Base-by-base conservation (phyloP, 2,329 filamentous ascomycete genomes). In the Amesomyces nigricolor region DNA sequence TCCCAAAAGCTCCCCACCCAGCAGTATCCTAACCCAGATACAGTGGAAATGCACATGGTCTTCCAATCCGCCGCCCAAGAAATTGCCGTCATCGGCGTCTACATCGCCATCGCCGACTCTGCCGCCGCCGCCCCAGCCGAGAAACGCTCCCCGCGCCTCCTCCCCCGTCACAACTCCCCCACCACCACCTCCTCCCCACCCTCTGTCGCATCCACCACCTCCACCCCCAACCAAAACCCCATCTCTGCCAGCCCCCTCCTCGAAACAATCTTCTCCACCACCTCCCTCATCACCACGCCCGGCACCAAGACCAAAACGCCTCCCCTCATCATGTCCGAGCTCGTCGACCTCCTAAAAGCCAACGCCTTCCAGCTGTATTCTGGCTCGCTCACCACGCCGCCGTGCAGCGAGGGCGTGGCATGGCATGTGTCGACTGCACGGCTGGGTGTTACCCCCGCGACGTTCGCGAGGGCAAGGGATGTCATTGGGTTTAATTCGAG, bases 21-120 rank as follows among this genome's bases (percentile, higher is more conserved):
- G 16, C 6, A 9, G 10, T 30, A 19, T n/a, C 29, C 45, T 52
- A 51, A 55, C 54, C 42, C 26, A 10, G 13, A 2, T 32, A 38
- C 63, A 67, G 71, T 80, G 73, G 78, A 80, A 67, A 74, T 77
- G 68, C 82, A 85, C 70, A 80, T 84, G 73, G 81, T 85, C 40
- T 82, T 80, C 65, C 71, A 78, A 64, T 72, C 71, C 13, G 69
- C 72, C 11, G 65, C 63, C 37, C 60, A 66, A 13, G 64, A 74
- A 53, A 70, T 76, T 38, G 73, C 73, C 32, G 75, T 77, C 57
- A 66, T 77, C 37, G 74, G 73, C 47, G 65, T 71, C 47, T 76
- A 75, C 65, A 67, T 77, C 59, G 72, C 74, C 57, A 62, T 74
- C 29, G 67, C 68, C 57, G 53, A 58, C 43, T 66, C 66, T 38